These are phyloP conservation scores for Wickerhamiella sergipiensis DNA, from an alignment of 805 yeast genomes.

Conservation along the genomic window DNA sequence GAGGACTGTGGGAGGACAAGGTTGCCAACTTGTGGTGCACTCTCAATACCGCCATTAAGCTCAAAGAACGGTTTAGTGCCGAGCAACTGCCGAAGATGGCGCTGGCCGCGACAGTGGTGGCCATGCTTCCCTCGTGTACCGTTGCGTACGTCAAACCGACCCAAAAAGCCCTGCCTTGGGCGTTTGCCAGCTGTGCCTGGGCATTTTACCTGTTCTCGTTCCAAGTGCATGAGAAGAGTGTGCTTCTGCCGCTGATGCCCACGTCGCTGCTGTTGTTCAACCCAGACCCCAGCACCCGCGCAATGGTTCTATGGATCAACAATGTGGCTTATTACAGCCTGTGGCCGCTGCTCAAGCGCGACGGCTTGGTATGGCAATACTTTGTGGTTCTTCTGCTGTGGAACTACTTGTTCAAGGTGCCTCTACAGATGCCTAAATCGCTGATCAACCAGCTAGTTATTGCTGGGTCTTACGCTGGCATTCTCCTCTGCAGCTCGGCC, in stretches of 20 bases:
- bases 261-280: conserved; percentile 50
- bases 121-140: conserved; percentile 43
- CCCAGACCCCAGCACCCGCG: conserved; percentile 41
- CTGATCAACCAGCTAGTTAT: conserved; percentile 39
- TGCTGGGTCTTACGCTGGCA: conserved; percentile 37
- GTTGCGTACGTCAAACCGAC: conserved; percentile 26
- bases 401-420: conserved; percentile 59
- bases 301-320: conserved; percentile 75
- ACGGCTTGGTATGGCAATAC: conserved; percentile 63
- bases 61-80: conserved; percentile 39
- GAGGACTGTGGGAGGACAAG: conserved; percentile 94
- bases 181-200: conserved; percentile 71
- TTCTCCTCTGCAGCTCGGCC: conserved; percentile 36
- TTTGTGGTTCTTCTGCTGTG: conserved; percentile 44
- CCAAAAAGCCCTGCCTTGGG: conserved; percentile 41
- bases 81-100: conserved; percentile 45
- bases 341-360: conserved; percentile 75
- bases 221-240: conserved; percentile 93
- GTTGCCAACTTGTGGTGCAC: conserved; percentile 98
- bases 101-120: conserved; percentile 25
- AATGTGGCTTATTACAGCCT: conserved; percentile 75
- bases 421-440: conserved; percentile 27
- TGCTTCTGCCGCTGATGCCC: conserved; percentile 77
- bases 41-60: conserved; percentile 65
- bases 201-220: conserved; percentile 82